A percentile compares a stretch with the other conserved stretches of the same genome.
phyloP scores from a whole-genome alignment of 2,329 filamentous ascomycete genomes.

The Ophiostoma populinum region DNA sequence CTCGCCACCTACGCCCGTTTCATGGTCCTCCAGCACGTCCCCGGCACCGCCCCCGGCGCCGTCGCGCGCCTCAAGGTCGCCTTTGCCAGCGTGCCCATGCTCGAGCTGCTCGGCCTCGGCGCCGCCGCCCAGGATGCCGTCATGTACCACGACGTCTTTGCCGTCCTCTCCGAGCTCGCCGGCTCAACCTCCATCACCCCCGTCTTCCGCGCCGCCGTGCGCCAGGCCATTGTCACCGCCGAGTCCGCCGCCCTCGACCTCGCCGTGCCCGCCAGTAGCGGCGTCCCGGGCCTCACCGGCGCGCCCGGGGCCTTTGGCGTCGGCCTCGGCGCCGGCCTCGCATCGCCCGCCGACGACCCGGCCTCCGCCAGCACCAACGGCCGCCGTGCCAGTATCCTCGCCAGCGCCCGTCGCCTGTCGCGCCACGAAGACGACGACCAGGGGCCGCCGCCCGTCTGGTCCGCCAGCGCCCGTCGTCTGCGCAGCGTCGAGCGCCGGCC shows the following conservation, averaged over 20 bases:
- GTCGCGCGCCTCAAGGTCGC: conserved; percentile 22
- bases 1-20: conserved; percentile 14
- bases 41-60: conserved; percentile 8
- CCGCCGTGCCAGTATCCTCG: conserved; percentile 7
- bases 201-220: conserved; percentile 26
- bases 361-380: background rate
- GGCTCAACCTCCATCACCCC: conserved; percentile 25
- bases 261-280: conserved; percentile 6
- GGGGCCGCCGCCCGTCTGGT: background rate
- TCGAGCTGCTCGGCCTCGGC: conserved; percentile 28
- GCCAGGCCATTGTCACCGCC: conserved; percentile 18
- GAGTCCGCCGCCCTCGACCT: conserved; percentile 11
- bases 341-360: conserved; percentile 2
- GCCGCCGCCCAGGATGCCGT: conserved; percentile 19
- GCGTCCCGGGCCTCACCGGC: background rate
- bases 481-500: conserved; percentile 2
- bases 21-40: conserved; percentile 15
- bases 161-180: conserved; percentile 31
- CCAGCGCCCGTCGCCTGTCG: background rate
- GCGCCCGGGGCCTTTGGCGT: conserved; percentile 4
- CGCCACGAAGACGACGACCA: background rate
- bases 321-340: conserved; percentile 7
- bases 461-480: background rate
- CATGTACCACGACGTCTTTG: conserved; percentile 33
- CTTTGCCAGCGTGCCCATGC: conserved; percentile 22